phyloP scores from a whole-genome alignment of 768 basidiomycete species.

The Jaapia argillacea region DNA sequence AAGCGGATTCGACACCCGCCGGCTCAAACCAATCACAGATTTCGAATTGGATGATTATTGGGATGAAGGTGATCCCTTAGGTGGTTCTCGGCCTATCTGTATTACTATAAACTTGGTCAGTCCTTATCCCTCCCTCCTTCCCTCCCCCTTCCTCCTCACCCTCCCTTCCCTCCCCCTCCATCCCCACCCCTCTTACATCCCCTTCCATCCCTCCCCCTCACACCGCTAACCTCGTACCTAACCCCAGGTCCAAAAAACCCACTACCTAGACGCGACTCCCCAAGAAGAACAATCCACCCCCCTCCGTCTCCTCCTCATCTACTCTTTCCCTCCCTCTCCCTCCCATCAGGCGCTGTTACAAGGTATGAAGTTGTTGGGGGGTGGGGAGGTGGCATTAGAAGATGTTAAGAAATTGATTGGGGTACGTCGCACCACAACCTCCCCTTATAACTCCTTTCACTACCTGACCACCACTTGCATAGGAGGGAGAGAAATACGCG shows the following conservation, averaged over 20 bases:
- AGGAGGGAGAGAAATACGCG: conserved; percentile 66
- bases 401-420: conserved; percentile 43
- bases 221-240: neutral
- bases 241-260: conserved; percentile 43
- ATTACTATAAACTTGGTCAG: conserved; percentile 71
- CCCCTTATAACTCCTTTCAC: neutral
- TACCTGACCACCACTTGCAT: neutral
- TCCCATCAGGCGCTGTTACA: conserved; percentile 38
- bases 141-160: no score
- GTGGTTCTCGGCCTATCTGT: conserved; percentile 60
- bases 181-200: neutral
- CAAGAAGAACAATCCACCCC: conserved; percentile 65
- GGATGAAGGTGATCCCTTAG: conserved; percentile 70
- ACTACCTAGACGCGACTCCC: conserved; percentile 66
- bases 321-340: conserved; percentile 39
- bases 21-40: conserved; percentile 40
- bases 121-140: no score
- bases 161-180: no score
- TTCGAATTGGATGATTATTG: conserved; percentile 85
- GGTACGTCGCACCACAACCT: conserved; percentile 27
- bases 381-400: conserved; percentile 41
- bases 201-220: neutral
- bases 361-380: conserved; percentile 53
- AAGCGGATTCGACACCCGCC: conserved; percentile 52
- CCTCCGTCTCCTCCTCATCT: conserved; percentile 49